phyloP scores from a whole-genome alignment of 2,329 filamentous ascomycete species.

The Alternaria brassicae region DNA sequence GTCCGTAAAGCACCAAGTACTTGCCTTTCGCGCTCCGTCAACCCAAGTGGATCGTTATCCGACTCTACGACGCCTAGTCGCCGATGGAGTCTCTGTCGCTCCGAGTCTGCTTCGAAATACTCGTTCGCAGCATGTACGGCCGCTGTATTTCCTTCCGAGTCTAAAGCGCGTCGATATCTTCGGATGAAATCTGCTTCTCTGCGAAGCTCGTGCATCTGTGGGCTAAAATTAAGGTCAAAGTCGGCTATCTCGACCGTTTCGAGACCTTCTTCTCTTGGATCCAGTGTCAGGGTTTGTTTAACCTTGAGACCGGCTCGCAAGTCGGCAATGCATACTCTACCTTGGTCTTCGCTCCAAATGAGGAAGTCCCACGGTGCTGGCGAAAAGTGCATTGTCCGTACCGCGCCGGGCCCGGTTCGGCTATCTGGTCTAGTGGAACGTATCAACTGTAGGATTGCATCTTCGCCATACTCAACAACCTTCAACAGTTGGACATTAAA shows the following conservation, averaged over 20 bases:
- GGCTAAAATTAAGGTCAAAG: constrained; percentile 44
- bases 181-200: constrained; percentile 55
- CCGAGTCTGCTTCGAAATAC: constrained; percentile 52
- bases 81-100: constrained; percentile 41
- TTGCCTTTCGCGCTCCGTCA: constrained; percentile 56
- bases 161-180: constrained; percentile 51
- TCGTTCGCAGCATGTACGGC: constrained; percentile 53
- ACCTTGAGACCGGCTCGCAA: constrained; percentile 70
- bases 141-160: constrained; percentile 47
- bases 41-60: constrained; percentile 55
- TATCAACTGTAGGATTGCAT: constrained; percentile 77
- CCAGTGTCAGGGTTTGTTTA: constrained; percentile 72
- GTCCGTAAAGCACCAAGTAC: constrained; percentile 56
- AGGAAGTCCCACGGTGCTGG: constrained; percentile 89
- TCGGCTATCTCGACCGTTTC: constrained; percentile 66
- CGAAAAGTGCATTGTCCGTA: constrained; percentile 90
- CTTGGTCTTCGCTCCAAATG: constrained; percentile 91
- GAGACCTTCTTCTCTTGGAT: constrained; percentile 63
- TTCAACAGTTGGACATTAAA: constrained; percentile 65
- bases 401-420: constrained; percentile 71
- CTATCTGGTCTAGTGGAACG: constrained; percentile 75
- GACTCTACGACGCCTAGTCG: constrained; percentile 49
- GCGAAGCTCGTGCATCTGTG: constrained; percentile 57
- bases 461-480: constrained; percentile 54
- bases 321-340: constrained; percentile 76